Evolutionary conservation across 257 asterid genomes (phyloP).

Genomic region (Fraxinus anomala): DNA sequence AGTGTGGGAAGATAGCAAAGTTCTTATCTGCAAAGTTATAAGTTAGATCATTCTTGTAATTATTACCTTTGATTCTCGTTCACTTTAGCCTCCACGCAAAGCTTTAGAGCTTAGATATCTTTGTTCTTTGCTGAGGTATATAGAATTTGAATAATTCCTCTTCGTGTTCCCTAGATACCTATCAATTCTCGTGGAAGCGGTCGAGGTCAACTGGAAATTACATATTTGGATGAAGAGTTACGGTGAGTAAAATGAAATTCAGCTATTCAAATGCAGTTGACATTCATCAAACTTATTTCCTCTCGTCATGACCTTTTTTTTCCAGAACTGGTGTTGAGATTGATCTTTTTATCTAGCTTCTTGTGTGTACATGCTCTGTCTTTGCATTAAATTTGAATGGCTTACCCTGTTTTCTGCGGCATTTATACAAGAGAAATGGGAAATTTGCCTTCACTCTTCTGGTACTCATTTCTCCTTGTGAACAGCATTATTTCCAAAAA

Average conservation of each 20-base stretch:
- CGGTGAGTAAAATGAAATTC: slow-evolving; percentile 37
- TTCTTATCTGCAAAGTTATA: neutral
- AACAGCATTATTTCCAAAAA: too few species aligned
- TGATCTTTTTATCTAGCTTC: neutral
- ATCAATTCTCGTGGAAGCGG: slow-evolving; percentile 65
- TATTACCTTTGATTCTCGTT: neutral
- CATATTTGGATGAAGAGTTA: slow-evolving; percentile 62
- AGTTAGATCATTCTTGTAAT: neutral
- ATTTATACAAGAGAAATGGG: neutral
- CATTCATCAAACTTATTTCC: neutral
- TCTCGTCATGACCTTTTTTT: neutral
- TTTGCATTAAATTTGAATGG: neutral
- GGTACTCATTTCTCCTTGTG: too few species aligned
- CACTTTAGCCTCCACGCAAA: neutral
- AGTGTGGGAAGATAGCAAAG: neutral
- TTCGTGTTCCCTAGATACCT: slow-evolving; percentile 43
- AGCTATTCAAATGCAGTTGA: neutral
- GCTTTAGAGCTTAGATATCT: neutral
- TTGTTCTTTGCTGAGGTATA: neutral
- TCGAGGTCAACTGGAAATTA: slow-evolving; percentile 69
- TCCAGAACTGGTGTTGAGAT: neutral
- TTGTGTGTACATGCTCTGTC: neutral
- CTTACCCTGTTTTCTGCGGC: neutral
- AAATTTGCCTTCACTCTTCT: neutral
- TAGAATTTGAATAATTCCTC: neutral